A percentile compares a stretch with the other conserved stretches of the same genome.
phyloP scores from a whole-genome alignment of 306 rosid genomes.

The Inga laurina region DNA sequence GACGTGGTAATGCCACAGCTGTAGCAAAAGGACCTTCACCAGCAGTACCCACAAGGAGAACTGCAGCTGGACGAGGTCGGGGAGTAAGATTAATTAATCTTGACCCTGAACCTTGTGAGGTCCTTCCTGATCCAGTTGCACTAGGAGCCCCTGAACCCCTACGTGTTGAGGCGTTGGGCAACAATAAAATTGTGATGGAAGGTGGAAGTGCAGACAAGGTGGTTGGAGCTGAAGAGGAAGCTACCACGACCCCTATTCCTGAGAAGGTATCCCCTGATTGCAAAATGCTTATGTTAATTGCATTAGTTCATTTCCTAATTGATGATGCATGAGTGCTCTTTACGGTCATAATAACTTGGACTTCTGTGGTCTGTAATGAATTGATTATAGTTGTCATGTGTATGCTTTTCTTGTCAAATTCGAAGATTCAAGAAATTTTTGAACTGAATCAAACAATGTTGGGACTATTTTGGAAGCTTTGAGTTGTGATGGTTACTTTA shows the following conservation, averaged over 20 bases:
- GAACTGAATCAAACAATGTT: slow-evolving; percentile 2
- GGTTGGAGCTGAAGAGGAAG: slow-evolving; percentile 75
- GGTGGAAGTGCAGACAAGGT: slow-evolving; percentile 85
- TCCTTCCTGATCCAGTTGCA: slow-evolving; percentile 61
- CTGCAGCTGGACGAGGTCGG: slow-evolving; percentile 92
- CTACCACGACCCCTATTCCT: slow-evolving; percentile 82
- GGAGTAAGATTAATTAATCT: slow-evolving; percentile 81
- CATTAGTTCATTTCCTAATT: slow-evolving; percentile 28
- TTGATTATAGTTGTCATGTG: background rate
- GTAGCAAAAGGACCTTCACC: slow-evolving; percentile 83
- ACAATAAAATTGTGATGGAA: slow-evolving; percentile 76
- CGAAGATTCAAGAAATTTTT: background rate
- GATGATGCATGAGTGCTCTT: slow-evolving; percentile 21
- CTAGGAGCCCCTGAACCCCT: slow-evolving; percentile 66
- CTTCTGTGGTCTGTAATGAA: slow-evolving; percentile 1
- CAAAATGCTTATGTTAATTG: slow-evolving; percentile 27
- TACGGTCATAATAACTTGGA: slow-evolving; percentile 10
- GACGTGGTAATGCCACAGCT: slow-evolving; percentile 78
- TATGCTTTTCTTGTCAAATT: slow-evolving; percentile 2
- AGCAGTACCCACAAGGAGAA: slow-evolving; percentile 80
- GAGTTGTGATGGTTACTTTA: slow-evolving; percentile 9
- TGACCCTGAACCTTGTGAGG: slow-evolving; percentile 36
- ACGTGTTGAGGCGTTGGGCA: slow-evolving; percentile 62
- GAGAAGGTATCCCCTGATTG: slow-evolving; percentile 66
- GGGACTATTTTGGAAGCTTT: slow-evolving; percentile 20